These are phyloP conservation scores for Tuber microsphaerosporum DNA, from an alignment of 495 filamentous ascomycete species.

Conservation along the genomic window DNA sequence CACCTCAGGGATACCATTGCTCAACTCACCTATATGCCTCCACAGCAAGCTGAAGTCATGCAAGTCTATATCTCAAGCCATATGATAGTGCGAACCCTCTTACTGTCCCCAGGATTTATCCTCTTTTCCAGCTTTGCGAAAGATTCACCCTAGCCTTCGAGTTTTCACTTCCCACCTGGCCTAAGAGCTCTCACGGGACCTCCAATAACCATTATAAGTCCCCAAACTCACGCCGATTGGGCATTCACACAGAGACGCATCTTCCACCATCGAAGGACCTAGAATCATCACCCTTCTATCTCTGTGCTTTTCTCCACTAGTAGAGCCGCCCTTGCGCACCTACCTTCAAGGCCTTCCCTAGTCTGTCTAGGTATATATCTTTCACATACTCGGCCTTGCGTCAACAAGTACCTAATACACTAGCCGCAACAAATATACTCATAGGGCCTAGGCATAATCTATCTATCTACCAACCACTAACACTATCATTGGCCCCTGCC, in stretches of 20 bases:
- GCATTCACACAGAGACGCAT: background rate
- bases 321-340: background rate
- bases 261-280: background rate
- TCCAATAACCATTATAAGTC: background rate
- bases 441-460: background rate
- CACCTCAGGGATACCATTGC: background rate
- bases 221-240: background rate
- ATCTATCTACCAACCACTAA: background rate
- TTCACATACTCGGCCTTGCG: background rate
- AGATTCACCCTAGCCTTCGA: background rate
- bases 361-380: background rate
- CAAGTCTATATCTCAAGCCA: background rate
- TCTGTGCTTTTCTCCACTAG: background rate
- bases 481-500: background rate
- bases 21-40: background rate
- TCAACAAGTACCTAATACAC: background rate
- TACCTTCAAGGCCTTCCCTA: background rate
- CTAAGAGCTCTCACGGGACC: background rate
- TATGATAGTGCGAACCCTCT: background rate
- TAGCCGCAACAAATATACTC: background rate
- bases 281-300: background rate
- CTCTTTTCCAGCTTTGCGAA: background rate
- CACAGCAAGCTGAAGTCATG: background rate
- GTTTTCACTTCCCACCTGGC: constrained; percentile 1
- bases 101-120: background rate